Base-by-base conservation (phyloP, 2,329 filamentous ascomycete species). In the Tolypocladium tropicale region DNA sequence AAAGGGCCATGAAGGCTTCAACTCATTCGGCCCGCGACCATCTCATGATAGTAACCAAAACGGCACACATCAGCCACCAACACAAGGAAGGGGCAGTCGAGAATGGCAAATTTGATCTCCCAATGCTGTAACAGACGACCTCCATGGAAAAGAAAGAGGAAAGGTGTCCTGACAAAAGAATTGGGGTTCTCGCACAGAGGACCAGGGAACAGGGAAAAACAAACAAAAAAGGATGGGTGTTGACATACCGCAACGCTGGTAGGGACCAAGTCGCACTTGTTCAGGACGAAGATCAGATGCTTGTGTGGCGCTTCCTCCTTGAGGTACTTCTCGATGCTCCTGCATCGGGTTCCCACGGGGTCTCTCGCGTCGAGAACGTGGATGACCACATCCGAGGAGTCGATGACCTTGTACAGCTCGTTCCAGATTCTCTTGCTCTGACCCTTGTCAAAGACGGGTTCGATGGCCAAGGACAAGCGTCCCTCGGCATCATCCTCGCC, bases 41-140 rank as follows among this genome's bases (percentile, higher is more conserved):
- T 81, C 86, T 85, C 84, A 78, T 79, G 88, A 90, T 79, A 77
- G 76, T 81, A 67, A 80, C 89, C 94, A 97, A 90, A 85, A 97
- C 92, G 91, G 89, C 79, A 81, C 78, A 79, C 78, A 77, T 87
- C 88, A 85, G 82, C 80, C 83, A 79, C 65, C 65, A 69, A 67
- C 67, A 67, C 55, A 63, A 70, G 62, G 67, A 63, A 64, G 63
- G 57, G 60, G 65, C 68, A 67, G 62, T 69, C 64, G 70, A 72
- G 66, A 68, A 64, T 76, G 79, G 79, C 71, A 68, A 70, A 4
- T 52, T 96, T 78, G 73, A 85, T 99, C 83, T 97, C 86, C 94
- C 94, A 96, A 90, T 84, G 88, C 88, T 90, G 89, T 99, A 99
- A 99, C 94, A 95, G 92, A 90, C 82, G 75, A 78, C 83, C 85